Evolutionary conservation across 495 filamentous ascomycete species (phyloP), one percentile per base, ranked within the genome.

Genomic region (Beverwykella pulmonaria): DNA sequence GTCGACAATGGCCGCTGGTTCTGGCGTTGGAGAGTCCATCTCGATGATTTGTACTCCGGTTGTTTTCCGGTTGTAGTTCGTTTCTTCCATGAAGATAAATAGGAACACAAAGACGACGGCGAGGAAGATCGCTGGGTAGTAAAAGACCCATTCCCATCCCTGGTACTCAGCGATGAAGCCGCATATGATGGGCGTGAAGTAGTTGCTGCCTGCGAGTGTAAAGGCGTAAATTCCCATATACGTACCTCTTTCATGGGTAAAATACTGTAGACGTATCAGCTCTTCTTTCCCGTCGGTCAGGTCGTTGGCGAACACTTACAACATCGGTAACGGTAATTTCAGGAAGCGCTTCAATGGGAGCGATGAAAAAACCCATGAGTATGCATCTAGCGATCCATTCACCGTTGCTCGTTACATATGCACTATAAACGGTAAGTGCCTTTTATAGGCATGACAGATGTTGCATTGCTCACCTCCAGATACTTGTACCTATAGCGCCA

Each of bases 11-110:
- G 14, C 20, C 2, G 22, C n/a, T 5, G 49, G 10, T 8, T 30
- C 49, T 53, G 49, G 9, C 22, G 26, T 25, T 15, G 26, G 10
- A 6, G 4, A 47, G 44, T 22, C 20, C n/a, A 15, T 6, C 30
- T 34, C 30, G 44, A 47, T 17, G 44, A 22, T 6, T 14, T n/a
- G 20, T 4, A 53, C 22, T 6, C 44, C 23, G 1, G 53, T 49
- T 15, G 49, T 26, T 15, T 57, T n/a, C 15, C 73, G 73, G 49
- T 80, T 77, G 66, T 84, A 89, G 70, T 87, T 88, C 1, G 87
- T 89, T 72, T 90, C 87, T 74, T 89, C 87, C 82, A 87, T 84
- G 75, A 87, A 86, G 75, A 88, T 85, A 75, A 87, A 87, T 0
- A 88, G 77, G 63, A 88, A 86, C 2, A 85, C 71, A 48, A 83